phyloP scores from a whole-genome alignment of 768 basidiomycete genomes.

The Collybia sordida region DNA sequence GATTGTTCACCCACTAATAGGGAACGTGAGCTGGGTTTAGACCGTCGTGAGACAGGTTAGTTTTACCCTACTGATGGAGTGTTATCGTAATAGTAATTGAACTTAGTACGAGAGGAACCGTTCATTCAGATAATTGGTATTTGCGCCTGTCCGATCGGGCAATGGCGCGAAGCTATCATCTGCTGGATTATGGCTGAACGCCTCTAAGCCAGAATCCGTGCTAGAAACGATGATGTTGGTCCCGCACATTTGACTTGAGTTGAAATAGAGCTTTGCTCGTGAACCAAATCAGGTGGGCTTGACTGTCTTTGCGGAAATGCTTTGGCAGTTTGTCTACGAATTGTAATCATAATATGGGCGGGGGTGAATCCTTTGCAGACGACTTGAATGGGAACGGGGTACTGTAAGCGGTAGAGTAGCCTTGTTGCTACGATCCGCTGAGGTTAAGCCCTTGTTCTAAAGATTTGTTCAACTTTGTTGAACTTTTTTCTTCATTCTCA shows the following conservation, averaged over 20 bases:
- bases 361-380: constrained; percentile 79
- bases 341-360: constrained; percentile 66
- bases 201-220: constrained; percentile 83
- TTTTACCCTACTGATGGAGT: constrained; percentile 83
- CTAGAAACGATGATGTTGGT: constrained; percentile 72
- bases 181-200: constrained; percentile 84
- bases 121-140: constrained; percentile 83
- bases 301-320: constrained; percentile 54
- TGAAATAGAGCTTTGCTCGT: constrained; percentile 70
- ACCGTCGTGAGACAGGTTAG: constrained; percentile 85
- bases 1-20: constrained; percentile 5
- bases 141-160: constrained; percentile 77
- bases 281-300: constrained; percentile 61
- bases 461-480: constrained; percentile 62
- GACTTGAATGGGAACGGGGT: constrained; percentile 75
- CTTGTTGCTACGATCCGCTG: constrained; percentile 78
- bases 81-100: constrained; percentile 76
- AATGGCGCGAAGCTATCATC: constrained; percentile 80
- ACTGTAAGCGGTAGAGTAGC: constrained; percentile 78
- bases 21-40: constrained; percentile 69
- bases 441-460: constrained; percentile 73
- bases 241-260: constrained; percentile 65
- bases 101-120: constrained; percentile 84
- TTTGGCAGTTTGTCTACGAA: constrained; percentile 48
- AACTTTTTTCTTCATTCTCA: constrained; percentile 39